Evolutionary conservation across 139 green algal genomes (phyloP), one percentile per base, ranked within the genome.

Genomic region (Chlamydomonas sphaeroides): DNA sequence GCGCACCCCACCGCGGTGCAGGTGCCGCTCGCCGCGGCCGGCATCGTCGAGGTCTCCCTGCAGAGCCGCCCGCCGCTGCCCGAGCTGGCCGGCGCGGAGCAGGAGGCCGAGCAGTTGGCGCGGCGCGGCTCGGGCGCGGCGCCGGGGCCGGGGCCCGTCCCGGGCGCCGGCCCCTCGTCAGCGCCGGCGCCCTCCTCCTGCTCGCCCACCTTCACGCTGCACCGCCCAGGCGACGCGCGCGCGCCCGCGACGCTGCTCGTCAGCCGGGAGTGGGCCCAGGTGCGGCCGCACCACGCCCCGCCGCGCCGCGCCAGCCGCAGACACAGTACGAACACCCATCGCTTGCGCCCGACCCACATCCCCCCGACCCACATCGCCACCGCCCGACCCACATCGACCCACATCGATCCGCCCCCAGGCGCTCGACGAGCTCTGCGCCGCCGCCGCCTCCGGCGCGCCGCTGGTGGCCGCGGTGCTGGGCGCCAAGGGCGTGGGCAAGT

Each of bases 401-500:
- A 2, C 4, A 17, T 18, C 33, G 33, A 8, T 33, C 28, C 15
- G 53, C 38, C 41, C 65, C 4, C 57, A 85, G 68, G 79, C 68
- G 6, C 25, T 85, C 1, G 57, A 74, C 32, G 59, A 36, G 6
- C 32, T 78, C 5, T 80, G 59, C 45, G 11, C 8, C 41, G 33
- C 41, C 35, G 42, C 70, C 41, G 62, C 57, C 48, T 38, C n/a
- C 4, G 62, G 57, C 33, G 65, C 59, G 3, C 78, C 85, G 5
- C 5, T 79, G 41, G 84, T 96, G 25, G 85, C 94, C 20, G 90
- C 81, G 36, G 88, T 98, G 5, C 81, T 73, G 32, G 96, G 96
- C 35, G 67, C 87, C 68, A 98, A 96, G 85, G 90, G 92, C 56
- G 81, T 81, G 18, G 96, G 96, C 82, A 98, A 98, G 90, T 97